Evolutionary conservation across 495 filamentous ascomycete genomes (phyloP).

Genomic region (Chaetomium cochliodes): DNA sequence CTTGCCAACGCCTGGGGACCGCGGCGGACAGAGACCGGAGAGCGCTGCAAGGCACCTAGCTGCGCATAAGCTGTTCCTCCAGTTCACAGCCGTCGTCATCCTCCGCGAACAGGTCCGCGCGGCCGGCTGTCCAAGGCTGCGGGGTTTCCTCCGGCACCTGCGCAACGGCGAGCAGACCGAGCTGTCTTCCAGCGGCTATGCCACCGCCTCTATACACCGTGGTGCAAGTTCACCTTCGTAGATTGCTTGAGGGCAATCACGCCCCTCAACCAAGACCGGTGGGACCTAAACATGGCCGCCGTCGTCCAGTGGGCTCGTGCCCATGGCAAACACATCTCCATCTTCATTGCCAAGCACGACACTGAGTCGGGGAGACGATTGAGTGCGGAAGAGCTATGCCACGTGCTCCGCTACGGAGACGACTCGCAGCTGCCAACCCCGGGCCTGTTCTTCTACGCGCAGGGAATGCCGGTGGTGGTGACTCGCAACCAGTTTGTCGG

Average conservation of each 20-base stretch:
- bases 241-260: constrained; percentile 9
- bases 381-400: constrained; percentile 2
- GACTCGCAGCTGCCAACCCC: constrained; percentile 16
- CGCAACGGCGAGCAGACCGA: constrained; percentile 11
- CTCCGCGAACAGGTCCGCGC: constrained; percentile 16
- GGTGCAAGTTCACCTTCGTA: constrained; percentile 1
- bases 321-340: no score
- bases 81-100: constrained; percentile 17
- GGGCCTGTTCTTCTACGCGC: constrained; percentile 13
- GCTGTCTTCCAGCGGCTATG: constrained; percentile 11
- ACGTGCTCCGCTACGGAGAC: constrained; percentile 16
- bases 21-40: constrained; percentile 12
- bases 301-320: no score
- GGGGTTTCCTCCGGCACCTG: constrained; percentile 10
- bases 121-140: constrained; percentile 9
- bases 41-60: constrained; percentile 14
- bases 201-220: neutral
- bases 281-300: neutral
- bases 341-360: no score
- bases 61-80: constrained; percentile 13
- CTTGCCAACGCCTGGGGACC: constrained; percentile 11
- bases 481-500: constrained; percentile 14
- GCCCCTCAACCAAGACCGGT: constrained; percentile 13
- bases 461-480: neutral
- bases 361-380: constrained; percentile 4